Percentiles rank a stretch among this genome's conserved stretches.
Evolutionary conservation across 371 early-diverging fungal species (phyloP).

Genomic region (Saksenaea vasiformis): DNA sequence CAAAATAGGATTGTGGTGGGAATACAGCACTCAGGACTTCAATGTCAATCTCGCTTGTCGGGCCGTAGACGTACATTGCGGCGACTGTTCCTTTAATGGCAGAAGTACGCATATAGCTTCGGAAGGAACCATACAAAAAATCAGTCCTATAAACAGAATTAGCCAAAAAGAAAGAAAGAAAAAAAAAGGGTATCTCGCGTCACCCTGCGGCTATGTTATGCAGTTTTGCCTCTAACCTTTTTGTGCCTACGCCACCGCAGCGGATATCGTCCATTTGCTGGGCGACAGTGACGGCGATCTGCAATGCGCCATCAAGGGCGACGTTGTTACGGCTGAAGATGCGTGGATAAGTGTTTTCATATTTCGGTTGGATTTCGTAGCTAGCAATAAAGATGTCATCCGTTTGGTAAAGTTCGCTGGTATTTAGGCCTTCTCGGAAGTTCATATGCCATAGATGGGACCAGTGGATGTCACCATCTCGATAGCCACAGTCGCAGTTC

Average conservation of each 20-base stretch:
- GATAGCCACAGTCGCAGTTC: conserved; percentile 27
- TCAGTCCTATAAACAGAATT: conserved; percentile 12
- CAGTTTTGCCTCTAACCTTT: conserved; percentile 5
- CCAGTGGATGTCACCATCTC: conserved; percentile 14
- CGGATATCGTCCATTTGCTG: not conserved
- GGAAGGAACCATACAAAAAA: conserved; percentile 30
- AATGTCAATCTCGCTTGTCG: conserved; percentile 32
- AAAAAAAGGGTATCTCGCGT: not conserved
- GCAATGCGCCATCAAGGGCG: conserved; percentile 6
- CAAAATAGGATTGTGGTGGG: conserved; percentile 33
- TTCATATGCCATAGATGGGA: conserved; percentile 28
- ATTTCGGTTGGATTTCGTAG: conserved; percentile 25
- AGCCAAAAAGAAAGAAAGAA: too few relatives aligned
- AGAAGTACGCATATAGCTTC: conserved; percentile 21
- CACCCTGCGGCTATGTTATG: not conserved
- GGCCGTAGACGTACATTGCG: conserved; percentile 28
- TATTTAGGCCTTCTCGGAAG: conserved; percentile 8
- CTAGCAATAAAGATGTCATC: conserved; percentile 19
- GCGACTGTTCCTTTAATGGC: conserved; percentile 26
- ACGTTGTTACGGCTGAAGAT: conserved; percentile 19
- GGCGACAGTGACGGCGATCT: conserved; percentile 17
- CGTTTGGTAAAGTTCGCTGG: not conserved
- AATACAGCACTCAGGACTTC: conserved; percentile 24
- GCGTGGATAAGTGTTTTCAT: conserved; percentile 13
- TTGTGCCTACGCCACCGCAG: conserved; percentile 26